phyloP scores from a whole-genome alignment of 768 basidiomycete species.

The Steccherinum ochraceum region DNA sequence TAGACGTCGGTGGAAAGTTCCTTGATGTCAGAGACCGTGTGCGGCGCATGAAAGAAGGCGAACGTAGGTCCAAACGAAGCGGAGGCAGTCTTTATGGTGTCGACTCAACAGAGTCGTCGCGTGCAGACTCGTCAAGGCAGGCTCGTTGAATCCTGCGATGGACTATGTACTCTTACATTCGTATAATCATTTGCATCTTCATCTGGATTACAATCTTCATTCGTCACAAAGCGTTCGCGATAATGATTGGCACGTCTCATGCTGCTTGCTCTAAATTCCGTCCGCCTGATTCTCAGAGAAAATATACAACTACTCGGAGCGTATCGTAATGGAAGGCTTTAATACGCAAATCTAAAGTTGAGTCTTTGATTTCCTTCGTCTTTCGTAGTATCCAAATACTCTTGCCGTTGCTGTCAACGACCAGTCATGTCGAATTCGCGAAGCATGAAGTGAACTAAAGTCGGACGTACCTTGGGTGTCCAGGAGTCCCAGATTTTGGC shows the following conservation, averaged over 20 bases:
- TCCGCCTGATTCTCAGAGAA: too few relatives aligned
- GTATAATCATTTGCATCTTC: too few relatives aligned
- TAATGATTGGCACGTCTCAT: too few relatives aligned
- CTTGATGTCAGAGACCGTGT: conserved; percentile 49
- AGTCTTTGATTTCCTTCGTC: conserved; percentile 55
- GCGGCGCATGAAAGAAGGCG: conserved; percentile 42
- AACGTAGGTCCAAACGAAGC: conserved; percentile 30
- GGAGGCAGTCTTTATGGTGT: background rate
- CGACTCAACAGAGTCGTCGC: background rate
- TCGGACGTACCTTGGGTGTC: conserved; percentile 36
- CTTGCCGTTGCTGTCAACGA: conserved; percentile 43
- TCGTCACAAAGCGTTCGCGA: too few relatives aligned
- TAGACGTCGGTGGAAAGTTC: conserved; percentile 72
- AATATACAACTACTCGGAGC: too few relatives aligned
- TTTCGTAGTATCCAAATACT: conserved; percentile 55
- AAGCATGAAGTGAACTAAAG: background rate
- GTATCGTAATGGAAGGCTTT: too few relatives aligned
- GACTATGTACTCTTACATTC: too few relatives aligned
- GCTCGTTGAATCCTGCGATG: background rate
- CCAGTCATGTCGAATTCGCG: too few relatives aligned
- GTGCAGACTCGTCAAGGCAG: background rate
- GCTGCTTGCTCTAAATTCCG: too few relatives aligned
- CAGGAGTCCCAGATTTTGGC: conserved; percentile 46
- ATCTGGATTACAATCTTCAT: too few relatives aligned
- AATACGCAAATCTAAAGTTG: conserved; percentile 61